Evolutionary conservation across 306 rosid genomes (phyloP).

Genomic region (Inga laurina): DNA sequence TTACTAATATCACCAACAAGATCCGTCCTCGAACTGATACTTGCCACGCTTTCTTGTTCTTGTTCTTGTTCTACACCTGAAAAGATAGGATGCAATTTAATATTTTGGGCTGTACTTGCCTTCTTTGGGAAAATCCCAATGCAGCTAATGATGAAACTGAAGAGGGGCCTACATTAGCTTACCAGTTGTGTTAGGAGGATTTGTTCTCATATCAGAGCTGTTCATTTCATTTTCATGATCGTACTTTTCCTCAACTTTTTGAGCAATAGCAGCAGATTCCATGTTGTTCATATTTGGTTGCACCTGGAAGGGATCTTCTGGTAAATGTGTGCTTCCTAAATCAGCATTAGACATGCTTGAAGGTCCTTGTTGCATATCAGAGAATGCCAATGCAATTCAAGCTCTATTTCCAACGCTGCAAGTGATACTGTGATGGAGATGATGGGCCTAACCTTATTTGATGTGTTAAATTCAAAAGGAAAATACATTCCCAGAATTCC

Average conservation of each 20-base stretch:
- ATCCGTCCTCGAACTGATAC: neutral
- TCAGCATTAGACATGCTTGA: neutral
- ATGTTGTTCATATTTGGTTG: neutral
- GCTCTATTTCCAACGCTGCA: neutral
- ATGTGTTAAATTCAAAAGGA: neutral
- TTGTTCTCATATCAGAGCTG: slow-evolving; percentile 1
- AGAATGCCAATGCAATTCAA: neutral
- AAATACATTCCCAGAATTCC: neutral
- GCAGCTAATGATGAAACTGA: neutral
- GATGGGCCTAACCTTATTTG: slow-evolving; percentile 10
- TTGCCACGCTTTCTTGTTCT: slow-evolving; percentile 16
- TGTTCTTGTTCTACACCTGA: slow-evolving; percentile 13
- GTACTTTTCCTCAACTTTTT: slow-evolving; percentile 4
- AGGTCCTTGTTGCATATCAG: neutral
- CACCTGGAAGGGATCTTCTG: slow-evolving; percentile 3
- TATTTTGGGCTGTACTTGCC: neutral
- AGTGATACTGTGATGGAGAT: neutral
- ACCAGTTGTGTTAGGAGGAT: neutral
- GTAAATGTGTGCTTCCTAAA: neutral
- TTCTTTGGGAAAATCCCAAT: neutral
- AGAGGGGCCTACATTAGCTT: neutral
- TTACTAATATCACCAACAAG: neutral
- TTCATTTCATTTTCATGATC: neutral
- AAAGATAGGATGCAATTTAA: slow-evolving; percentile 5
- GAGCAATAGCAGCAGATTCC: neutral